Base-by-base conservation (phyloP, 2,329 filamentous ascomycete species). In the Fusarium sp. region DNA sequence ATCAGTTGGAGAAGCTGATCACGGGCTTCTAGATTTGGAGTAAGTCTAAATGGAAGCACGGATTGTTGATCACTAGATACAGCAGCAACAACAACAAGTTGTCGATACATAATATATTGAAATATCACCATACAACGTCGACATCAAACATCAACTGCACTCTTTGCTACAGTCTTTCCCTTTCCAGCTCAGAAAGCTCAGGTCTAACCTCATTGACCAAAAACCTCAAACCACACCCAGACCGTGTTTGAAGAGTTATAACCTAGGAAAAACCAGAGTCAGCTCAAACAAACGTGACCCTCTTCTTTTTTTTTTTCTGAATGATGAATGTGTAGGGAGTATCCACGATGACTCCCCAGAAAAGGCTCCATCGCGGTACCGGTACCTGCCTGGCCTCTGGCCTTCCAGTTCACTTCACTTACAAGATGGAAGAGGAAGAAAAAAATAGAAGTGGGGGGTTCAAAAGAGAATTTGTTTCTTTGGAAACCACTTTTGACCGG, bases 341-440 rank as follows among this genome's bases (percentile, higher is more conserved):
- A 65, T 57, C 65, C 65, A 68, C 65, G 65, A 67, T 67, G 64
- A 63, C 44, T 58, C 43, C 52, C 37, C 27, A 30, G 27, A 57
- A 52, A 37, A 63, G 23, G 25, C 43, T 64, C 65, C 65, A 46
- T 65, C 30, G 27, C 46, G 45, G 65, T 68, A 65, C 65, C 65
- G 62, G 70, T 69, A 71, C 62, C 57, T 33, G 68, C 57, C 58
- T 58, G 45, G 33, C 15, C 46, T 22, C 20, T 22, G 20, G 20
- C 22, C 23, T 23, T 23, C 7, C 23, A 23, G 6, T 41, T 25
- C 25, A 30, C 9, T 35, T 68, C 50, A 68, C 65, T 68, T 68
- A 68, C 65, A 68, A 64, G 43, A 39, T 23, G 37, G 46, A 52
- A 50, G 56, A 61, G 47, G 52, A 32, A 37, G 44, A 20, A 43